Conservation (phyloP, 345 rosid species). For the Syzygium aqueum region DNA sequence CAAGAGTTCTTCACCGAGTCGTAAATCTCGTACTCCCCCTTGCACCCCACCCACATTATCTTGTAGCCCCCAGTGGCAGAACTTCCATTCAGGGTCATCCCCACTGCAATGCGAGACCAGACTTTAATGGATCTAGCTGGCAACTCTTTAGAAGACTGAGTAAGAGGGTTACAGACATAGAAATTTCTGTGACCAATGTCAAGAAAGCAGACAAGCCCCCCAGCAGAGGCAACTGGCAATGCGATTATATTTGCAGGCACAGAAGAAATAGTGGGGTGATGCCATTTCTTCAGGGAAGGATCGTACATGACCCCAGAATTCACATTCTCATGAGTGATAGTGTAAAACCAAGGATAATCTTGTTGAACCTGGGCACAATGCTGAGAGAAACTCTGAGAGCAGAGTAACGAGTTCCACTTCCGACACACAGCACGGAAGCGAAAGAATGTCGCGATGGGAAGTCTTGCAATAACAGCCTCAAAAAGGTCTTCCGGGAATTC, state of each 20-base stretch:
- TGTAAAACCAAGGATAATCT: constrained; percentile 77
- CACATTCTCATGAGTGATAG: constrained; percentile 77
- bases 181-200: constrained; percentile 87
- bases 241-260: constrained; percentile 63
- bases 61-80: constrained; percentile 58
- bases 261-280: constrained; percentile 58
- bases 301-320: constrained; percentile 88
- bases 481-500: constrained; percentile 93
- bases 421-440: constrained; percentile 85
- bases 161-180: constrained; percentile 88
- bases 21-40: constrained; percentile 89
- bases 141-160: constrained; percentile 70
- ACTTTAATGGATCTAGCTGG: constrained; percentile 84
- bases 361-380: constrained; percentile 55
- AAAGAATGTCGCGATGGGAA: constrained; percentile 74
- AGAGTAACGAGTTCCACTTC: constrained; percentile 69
- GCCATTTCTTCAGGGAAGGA: constrained; percentile 80
- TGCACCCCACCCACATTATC: constrained; percentile 85
- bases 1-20: constrained; percentile 69
- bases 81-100: constrained; percentile 66
- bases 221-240: constrained; percentile 90
- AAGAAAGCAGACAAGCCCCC: constrained; percentile 93
- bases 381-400: constrained; percentile 69
- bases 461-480: constrained; percentile 85
- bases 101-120: constrained; percentile 90